phyloP scores from a whole-genome alignment of 108 stramenopile species.

The Nannochloropsis gaditana region DNA sequence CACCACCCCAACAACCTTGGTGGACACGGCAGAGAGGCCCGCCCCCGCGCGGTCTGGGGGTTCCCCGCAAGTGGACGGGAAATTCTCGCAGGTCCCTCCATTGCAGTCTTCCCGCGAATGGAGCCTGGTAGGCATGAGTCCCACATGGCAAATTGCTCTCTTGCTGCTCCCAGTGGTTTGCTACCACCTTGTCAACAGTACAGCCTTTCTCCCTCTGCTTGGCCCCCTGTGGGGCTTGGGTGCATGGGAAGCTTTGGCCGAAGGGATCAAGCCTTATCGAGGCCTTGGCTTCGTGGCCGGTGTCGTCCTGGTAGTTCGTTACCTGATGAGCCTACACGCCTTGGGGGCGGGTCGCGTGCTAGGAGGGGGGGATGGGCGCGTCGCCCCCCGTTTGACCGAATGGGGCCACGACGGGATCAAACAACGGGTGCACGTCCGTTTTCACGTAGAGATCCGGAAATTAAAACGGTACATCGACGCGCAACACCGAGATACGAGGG shows the following conservation, averaged over 20 bases:
- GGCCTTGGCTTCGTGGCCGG: not conserved
- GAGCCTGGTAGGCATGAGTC: not conserved
- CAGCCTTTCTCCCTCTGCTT: not conserved
- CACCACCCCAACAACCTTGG: not conserved
- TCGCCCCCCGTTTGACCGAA: not conserved
- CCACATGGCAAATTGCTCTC: not conserved
- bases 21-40: not conserved
- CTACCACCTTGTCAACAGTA: not conserved
- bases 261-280: too few relatives aligned
- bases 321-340: not conserved
- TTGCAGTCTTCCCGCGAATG: too few relatives aligned
- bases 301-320: not conserved
- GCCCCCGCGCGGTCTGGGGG: not conserved
- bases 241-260: too few relatives aligned
- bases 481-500: not conserved
- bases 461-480: conserved; percentile 8
- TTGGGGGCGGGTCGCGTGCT: not conserved
- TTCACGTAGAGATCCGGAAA: not conserved
- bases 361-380: not conserved
- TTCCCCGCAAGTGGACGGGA: too few relatives aligned
- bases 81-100: too few relatives aligned
- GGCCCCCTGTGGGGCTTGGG: too few relatives aligned
- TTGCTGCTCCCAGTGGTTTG: not conserved
- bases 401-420: not conserved
- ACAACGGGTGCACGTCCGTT: not conserved